Evolutionary conservation across 257 asterid genomes (phyloP), one percentile per base, ranked within the genome.

Genomic region (Solanum neorickii): DNA sequence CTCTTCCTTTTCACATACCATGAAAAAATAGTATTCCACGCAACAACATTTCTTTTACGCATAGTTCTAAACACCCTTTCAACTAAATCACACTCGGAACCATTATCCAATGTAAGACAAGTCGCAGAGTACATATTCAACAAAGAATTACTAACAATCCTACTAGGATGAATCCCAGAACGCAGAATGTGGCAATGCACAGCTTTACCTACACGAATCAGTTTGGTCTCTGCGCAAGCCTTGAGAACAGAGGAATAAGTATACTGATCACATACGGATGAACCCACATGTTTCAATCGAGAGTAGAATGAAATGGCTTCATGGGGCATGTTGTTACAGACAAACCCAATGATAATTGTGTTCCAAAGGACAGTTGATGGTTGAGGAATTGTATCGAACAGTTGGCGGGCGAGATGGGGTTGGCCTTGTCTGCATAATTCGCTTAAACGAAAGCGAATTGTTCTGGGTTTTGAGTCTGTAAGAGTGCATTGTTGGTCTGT

Each of bases 291-390:
- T 41, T 89, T 90, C 91, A 95, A 91, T 84, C 91, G 90, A 7
- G 96, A 92, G 60, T 95, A 95, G 89, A 96, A 76, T 6, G 92
- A 86, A 77, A 96, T 88, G 11, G 98, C 98, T 89, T 96, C 98
- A 2, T 86, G 74, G 68, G 96, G 95, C 93, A 93, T 83, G 89
- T 89, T 88, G 85, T 95, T 95, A 89, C 99, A 95, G 31, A 94
- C 47, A 88, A 89, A 94, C 21, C 99, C 99, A 69, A 96, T 96
- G 10, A 96, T 90, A 3, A 96, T 91, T 14, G 99, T 87, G 93
- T 96, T 96, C 97, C 98, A 95, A n/a, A 95, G 92, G 7, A 96
- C 98, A 78, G 97, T 93, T 14, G 95, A 91, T 72, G 98, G 99
- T 80, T 92, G 92, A 23, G 98, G 98, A 93, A 95, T 94, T 87